Conservation (phyloP, 2,329 filamentous ascomycete genomes). For the Apiospora arundinis region DNA sequence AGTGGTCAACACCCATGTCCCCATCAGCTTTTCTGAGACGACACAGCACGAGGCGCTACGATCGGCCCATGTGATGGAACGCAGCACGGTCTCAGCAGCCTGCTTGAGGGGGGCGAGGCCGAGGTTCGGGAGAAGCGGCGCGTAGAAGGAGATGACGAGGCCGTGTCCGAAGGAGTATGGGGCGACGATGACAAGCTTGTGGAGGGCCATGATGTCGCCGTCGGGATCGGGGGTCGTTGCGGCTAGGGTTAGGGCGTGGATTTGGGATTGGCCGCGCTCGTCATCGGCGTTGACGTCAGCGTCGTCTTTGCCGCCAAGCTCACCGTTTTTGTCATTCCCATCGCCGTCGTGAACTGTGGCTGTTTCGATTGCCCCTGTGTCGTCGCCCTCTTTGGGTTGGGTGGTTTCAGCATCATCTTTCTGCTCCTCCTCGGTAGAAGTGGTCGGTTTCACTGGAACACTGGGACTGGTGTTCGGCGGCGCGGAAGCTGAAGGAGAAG, state of each 20-base stretch:
- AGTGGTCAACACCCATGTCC: neutral
- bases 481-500: neutral
- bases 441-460: neutral
- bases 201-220: neutral
- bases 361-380: neutral
- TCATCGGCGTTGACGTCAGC: neutral
- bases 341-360: too few species aligned
- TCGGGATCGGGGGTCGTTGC: neutral
- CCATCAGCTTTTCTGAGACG: neutral
- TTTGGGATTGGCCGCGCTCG: neutral
- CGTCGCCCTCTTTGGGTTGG: neutral
- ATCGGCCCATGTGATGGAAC: neutral
- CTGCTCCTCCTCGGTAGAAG: neutral
- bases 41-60: neutral
- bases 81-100: neutral
- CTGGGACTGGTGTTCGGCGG: neutral
- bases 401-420: too few species aligned
- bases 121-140: neutral
- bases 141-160: constrained; percentile 15
- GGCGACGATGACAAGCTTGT: neutral
- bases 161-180: neutral
- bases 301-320: neutral
- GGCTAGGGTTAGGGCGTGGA: neutral
- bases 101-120: neutral
- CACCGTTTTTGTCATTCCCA: too few species aligned